A percentile compares a stretch with the other conserved stretches of the same genome.
These are phyloP conservation scores for Euphrasia confusa DNA, from an alignment of 257 asterid genomes.

Conservation along the genomic window DNA sequence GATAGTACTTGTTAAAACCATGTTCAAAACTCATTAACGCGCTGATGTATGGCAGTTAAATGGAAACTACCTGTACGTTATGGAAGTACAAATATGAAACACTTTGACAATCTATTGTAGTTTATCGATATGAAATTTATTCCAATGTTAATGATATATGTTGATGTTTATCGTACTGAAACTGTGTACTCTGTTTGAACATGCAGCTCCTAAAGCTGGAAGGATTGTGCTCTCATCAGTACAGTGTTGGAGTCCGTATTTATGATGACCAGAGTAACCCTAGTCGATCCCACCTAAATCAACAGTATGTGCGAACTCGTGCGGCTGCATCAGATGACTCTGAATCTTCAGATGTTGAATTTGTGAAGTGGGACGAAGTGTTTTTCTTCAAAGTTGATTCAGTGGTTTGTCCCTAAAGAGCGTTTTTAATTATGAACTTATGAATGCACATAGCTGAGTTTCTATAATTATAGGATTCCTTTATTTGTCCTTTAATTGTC, in stretches of 20 bases:
- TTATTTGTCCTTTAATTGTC: slow-evolving; percentile 8
- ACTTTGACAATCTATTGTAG: not conserved
- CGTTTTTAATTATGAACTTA: slow-evolving; percentile 9
- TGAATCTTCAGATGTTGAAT: slow-evolving; percentile 45
- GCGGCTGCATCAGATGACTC: slow-evolving; percentile 50
- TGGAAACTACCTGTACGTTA: not conserved
- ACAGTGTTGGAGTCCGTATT: slow-evolving; percentile 60
- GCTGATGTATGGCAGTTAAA: not conserved
- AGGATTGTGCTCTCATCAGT: slow-evolving; percentile 64
- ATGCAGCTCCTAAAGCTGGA: slow-evolving; percentile 65
- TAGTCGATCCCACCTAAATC: slow-evolving; percentile 37
- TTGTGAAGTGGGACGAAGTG: slow-evolving; percentile 84
- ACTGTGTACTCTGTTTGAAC: slow-evolving; percentile 27
- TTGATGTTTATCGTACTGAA: slow-evolving; percentile 25
- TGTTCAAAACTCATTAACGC: not conserved
- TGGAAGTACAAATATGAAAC: not conserved
- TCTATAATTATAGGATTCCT: slow-evolving; percentile 12
- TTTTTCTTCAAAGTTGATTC: slow-evolving; percentile 87
- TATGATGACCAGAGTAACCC: slow-evolving; percentile 40
- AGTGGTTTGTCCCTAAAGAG: slow-evolving; percentile 43
- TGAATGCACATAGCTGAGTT: slow-evolving; percentile 11
- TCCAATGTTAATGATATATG: not conserved
- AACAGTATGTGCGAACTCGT: slow-evolving; percentile 76
- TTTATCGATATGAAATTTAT: slow-evolving; percentile 13
- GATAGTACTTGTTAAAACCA: not conserved